phyloP scores from a whole-genome alignment of 116 monocot genomes.

The Papilionanthe hybrid region DNA sequence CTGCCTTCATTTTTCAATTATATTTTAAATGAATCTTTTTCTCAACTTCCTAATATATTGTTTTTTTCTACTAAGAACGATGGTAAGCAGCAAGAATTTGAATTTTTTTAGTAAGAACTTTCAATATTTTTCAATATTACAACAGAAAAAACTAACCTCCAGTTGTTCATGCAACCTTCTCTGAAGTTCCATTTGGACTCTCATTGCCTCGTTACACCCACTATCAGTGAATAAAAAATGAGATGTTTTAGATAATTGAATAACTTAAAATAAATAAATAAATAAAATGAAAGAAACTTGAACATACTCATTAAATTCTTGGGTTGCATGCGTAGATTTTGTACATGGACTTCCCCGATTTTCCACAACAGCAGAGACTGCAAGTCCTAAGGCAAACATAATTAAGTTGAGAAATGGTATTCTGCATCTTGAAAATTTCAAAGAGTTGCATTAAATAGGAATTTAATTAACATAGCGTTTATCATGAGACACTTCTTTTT shows the following conservation, averaged over 20 bases:
- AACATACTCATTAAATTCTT: slow-evolving; percentile 57
- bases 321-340: slow-evolving; percentile 18
- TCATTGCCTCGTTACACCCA: slow-evolving; percentile 69
- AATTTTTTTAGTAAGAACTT: not conserved
- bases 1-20: too few relatives aligned
- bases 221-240: slow-evolving; percentile 18
- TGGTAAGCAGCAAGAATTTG: too few relatives aligned
- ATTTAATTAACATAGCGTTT: too few relatives aligned
- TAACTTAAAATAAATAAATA: not conserved
- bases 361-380: slow-evolving; percentile 24
- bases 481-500: too few relatives aligned
- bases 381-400: not conserved
- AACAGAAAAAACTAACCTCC: slow-evolving; percentile 38
- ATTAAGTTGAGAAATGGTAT: not conserved
- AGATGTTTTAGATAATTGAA: not conserved
- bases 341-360: slow-evolving; percentile 19
- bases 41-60: too few relatives aligned
- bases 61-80: too few relatives aligned
- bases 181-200: slow-evolving; percentile 80
- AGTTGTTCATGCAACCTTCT: slow-evolving; percentile 62
- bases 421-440: too few relatives aligned
- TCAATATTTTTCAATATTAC: not conserved
- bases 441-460: too few relatives aligned
- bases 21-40: too few relatives aligned
- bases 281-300: too few relatives aligned